phyloP scores from a whole-genome alignment of 2,329 filamentous ascomycete species.

The Hypoxylon sp. region DNA sequence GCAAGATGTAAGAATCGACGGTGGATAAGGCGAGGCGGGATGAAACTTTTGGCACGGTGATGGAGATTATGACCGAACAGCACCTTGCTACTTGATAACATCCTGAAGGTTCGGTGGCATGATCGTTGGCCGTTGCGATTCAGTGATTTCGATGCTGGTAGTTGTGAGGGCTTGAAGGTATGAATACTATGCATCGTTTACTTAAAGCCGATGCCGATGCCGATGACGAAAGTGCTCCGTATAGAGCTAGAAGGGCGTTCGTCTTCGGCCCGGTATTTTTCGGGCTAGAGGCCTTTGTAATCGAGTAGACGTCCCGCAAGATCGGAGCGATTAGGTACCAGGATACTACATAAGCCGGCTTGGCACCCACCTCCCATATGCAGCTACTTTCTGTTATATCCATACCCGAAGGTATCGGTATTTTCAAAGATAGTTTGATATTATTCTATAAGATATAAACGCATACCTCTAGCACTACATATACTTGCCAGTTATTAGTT shows the following conservation, averaged over 20 bases:
- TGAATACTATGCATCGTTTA: background rate
- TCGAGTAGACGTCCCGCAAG: conserved; percentile 3
- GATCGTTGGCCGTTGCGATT: conserved; percentile 7
- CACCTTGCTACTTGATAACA: conserved; percentile 44
- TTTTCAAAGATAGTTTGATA: background rate
- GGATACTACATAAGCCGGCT: conserved; percentile 32
- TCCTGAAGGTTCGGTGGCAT: conserved; percentile 34
- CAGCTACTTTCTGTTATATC: background rate
- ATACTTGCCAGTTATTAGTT: conserved; percentile 5
- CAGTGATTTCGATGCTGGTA: background rate
- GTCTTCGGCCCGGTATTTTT: conserved; percentile 27
- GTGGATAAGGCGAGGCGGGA: conserved; percentile 5
- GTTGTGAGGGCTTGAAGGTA: background rate
- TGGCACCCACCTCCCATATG: conserved; percentile 18
- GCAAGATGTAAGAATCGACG: conserved; percentile 62
- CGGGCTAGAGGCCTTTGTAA: background rate
- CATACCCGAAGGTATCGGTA: background rate
- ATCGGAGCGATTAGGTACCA: no score
- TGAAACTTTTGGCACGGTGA: conserved; percentile 10
- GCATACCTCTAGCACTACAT: background rate
- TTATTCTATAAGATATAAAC: background rate
- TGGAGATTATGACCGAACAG: conserved; percentile 10
- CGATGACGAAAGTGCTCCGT: conserved; percentile 34
- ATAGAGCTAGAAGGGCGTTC: background rate
- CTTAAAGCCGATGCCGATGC: conserved; percentile 27